Evolutionary conservation across 2,329 filamentous ascomycete genomes (phyloP).

Genomic region (Paecilomyces dactylethromorphus): DNA sequence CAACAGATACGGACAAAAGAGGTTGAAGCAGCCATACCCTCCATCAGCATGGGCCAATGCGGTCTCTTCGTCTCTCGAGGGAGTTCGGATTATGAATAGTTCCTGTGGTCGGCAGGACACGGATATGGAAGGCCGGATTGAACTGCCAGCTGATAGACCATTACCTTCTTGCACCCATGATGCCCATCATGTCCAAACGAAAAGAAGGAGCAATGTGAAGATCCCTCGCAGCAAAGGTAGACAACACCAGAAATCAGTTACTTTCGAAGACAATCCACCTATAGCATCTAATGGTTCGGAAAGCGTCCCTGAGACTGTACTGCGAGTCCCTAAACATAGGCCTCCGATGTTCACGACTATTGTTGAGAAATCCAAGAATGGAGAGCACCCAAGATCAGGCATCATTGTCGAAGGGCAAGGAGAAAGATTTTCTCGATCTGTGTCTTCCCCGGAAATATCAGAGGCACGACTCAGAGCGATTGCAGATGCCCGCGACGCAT

Average conservation of each 20-base stretch:
- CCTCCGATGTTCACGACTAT: background rate
- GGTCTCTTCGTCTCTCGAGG: background rate
- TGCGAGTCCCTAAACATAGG: background rate
- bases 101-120: background rate
- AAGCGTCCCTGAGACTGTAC: constrained; percentile 7
- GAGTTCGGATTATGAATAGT: background rate
- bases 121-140: background rate
- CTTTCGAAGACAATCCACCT: constrained; percentile 7
- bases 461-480: background rate
- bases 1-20: background rate
- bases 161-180: background rate
- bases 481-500: background rate
- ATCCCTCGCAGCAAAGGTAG: background rate
- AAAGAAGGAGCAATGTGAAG: background rate
- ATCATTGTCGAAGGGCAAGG: constrained; percentile 4
- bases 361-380: background rate
- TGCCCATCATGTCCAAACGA: background rate
- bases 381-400: background rate
- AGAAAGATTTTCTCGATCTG: constrained; percentile 1
- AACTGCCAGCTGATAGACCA: background rate
- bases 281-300: background rate
- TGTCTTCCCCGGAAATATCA: background rate
- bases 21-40: background rate
- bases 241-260: constrained; percentile 6
- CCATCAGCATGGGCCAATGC: background rate